Percentiles rank a stretch among this genome's conserved stretches.
These are phyloP conservation scores for Trametes sanguinea DNA, from an alignment of 768 basidiomycete genomes.

Conservation along the genomic window DNA sequence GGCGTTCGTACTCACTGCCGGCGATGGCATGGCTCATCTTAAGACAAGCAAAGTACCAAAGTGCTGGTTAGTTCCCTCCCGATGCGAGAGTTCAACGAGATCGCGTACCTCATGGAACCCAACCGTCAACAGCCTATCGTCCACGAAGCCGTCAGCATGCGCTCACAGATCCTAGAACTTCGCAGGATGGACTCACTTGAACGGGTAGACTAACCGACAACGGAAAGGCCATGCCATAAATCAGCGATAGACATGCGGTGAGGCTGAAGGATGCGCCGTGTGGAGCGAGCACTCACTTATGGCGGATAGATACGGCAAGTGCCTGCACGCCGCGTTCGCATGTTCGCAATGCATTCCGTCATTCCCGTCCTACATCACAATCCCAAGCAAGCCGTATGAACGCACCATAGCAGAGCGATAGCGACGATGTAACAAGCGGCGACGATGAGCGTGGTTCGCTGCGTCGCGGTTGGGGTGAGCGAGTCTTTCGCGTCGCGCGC, in stretches of 20 bases:
- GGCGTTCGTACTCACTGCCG: slow-evolving; percentile 41
- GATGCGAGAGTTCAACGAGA: background rate
- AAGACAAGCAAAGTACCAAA: background rate
- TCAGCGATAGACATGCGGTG: background rate
- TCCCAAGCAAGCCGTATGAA: background rate
- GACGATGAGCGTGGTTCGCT: slow-evolving; percentile 75
- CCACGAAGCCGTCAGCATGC: slow-evolving; percentile 3
- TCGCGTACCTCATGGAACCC: slow-evolving; percentile 80
- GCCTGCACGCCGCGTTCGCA: slow-evolving; percentile 46
- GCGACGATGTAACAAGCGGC: slow-evolving; percentile 72
- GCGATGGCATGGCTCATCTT: slow-evolving; percentile 87
- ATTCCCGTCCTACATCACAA: background rate
- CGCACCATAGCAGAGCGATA: slow-evolving; percentile 82
- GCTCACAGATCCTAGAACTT: background rate
- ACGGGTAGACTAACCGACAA: slow-evolving; percentile 72
- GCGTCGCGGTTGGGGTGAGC: slow-evolving; percentile 70
- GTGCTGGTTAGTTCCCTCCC: background rate
- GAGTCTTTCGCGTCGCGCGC: slow-evolving; percentile 31
- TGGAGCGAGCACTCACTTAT: slow-evolving; percentile 58
- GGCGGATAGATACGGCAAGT: slow-evolving; percentile 69
- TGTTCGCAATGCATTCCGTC: background rate
- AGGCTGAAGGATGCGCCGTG: slow-evolving; percentile 2
- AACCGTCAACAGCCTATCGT: slow-evolving; percentile 71
- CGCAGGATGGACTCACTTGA: slow-evolving; percentile 66
- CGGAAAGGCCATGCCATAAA: background rate